Conservation (phyloP, 2,329 filamentous ascomycete species). For the Phyllosticta paracitricarpa region DNA sequence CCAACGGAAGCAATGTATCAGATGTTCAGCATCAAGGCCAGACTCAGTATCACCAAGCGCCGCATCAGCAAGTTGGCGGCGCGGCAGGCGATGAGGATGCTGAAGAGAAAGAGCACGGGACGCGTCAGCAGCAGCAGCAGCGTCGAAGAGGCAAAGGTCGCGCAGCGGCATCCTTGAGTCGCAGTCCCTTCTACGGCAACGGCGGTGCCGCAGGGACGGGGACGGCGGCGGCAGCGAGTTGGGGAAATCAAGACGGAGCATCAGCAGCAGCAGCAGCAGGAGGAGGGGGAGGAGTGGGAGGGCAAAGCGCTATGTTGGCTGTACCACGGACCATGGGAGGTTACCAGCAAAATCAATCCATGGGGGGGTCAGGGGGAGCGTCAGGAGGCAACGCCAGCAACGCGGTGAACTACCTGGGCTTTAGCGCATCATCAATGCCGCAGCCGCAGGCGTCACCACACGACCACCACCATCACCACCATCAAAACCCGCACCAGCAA, state of each 20-base stretch:
- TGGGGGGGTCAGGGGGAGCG: not conserved
- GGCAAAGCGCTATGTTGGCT: not conserved
- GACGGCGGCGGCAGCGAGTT: not conserved
- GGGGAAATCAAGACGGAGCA: not conserved
- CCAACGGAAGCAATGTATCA: not conserved
- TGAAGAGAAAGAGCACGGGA: not conserved
- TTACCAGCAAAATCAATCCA: not conserved
- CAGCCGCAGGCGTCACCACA: not conserved
- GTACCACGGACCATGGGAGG: not conserved
- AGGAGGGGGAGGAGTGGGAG: not conserved
- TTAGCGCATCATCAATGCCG: not conserved
- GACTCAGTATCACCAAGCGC: not conserved
- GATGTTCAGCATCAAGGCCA: not conserved
- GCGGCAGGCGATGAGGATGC: not conserved
- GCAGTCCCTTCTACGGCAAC: constrained; percentile 13
- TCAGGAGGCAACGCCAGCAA: not conserved
- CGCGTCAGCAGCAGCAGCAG: not conserved
- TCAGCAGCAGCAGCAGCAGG: not conserved
- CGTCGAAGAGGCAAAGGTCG: not conserved
- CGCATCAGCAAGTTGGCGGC: not conserved
- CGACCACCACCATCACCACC: not conserved
- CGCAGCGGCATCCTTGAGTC: not conserved
- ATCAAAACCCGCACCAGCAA: not conserved
- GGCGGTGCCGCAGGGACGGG: constrained; percentile 6
- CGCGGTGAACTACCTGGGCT: not conserved